Percentiles rank a stretch among this genome's conserved stretches.
These are phyloP conservation scores for Apiosordaria backusii DNA, from an alignment of 495 filamentous ascomycete species.

Conservation along the genomic window DNA sequence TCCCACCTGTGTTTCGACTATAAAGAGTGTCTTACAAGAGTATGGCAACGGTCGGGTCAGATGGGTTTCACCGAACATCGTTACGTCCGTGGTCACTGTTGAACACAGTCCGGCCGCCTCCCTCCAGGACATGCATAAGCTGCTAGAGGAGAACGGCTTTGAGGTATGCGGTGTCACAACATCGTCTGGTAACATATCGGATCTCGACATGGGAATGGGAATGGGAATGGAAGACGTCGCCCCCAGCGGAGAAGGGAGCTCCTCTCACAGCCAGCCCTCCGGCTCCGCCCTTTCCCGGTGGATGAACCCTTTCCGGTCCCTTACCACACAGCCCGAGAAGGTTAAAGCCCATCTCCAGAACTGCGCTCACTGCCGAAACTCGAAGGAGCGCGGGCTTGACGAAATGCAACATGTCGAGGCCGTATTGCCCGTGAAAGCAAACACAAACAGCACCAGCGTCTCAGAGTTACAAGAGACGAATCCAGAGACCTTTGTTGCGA, in stretches of 20 bases:
- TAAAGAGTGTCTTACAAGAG: constrained; percentile 45
- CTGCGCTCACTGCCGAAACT: constrained; percentile 33
- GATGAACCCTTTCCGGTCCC: constrained; percentile 19
- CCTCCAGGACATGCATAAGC: constrained; percentile 35
- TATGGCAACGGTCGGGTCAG: constrained; percentile 37
- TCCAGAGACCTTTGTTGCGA: constrained; percentile 23
- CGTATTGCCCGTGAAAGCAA: constrained; percentile 2
- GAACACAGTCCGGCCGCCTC: constrained; percentile 31
- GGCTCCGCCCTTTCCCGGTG: constrained; percentile 25
- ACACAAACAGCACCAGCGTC: not conserved
- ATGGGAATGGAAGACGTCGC: constrained; percentile 5
- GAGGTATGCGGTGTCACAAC: constrained; percentile 44
- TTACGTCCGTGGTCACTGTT: constrained; percentile 53
- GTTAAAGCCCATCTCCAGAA: constrained; percentile 30
- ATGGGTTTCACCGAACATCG: constrained; percentile 55
- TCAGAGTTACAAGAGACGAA: not conserved
- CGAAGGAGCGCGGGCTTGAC: not conserved
- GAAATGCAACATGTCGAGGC: constrained; percentile 19
- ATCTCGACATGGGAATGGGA: constrained; percentile 13
- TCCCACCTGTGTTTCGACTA: constrained; percentile 56
- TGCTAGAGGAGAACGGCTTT: constrained; percentile 46
- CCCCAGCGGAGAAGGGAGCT: constrained; percentile 15
- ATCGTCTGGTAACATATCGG: constrained; percentile 29
- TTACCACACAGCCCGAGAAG: constrained; percentile 14
- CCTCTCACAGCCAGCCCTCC: constrained; percentile 8